Conservation (phyloP, 192 early-diverging fungal genomes). For the Mortierella hygrophila region DNA sequence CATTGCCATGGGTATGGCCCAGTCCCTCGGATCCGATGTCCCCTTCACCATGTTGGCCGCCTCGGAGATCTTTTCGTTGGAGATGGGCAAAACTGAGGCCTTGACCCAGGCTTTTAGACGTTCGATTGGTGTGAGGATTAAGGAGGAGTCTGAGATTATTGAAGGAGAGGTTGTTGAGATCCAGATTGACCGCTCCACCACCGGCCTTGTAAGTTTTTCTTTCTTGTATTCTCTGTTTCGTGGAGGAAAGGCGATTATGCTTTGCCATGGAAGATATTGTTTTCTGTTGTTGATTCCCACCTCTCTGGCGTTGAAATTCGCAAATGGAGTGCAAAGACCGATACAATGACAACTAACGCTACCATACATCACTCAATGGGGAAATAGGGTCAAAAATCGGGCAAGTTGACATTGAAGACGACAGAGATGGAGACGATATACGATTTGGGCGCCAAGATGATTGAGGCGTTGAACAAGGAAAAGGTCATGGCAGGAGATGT, state of each 20-base stretch:
- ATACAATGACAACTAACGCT: no score
- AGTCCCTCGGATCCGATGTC: constrained; percentile 93
- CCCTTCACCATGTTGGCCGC: constrained; percentile 98
- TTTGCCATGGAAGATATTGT: no score
- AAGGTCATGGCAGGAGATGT: constrained; percentile 98
- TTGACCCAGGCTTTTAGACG: constrained; percentile 97
- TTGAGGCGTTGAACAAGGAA: constrained; percentile 96
- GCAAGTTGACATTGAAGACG: constrained; percentile 98
- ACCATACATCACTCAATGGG: neutral
- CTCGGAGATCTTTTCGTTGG: constrained; percentile 98
- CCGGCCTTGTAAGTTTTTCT: constrained; percentile 76
- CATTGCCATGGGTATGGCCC: constrained; percentile 99
- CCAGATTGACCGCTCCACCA: constrained; percentile 93
- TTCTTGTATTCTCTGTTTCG: neutral
- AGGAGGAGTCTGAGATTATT: constrained; percentile 98
- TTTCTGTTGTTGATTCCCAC: neutral
- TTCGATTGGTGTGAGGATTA: constrained; percentile 97
- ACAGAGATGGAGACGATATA: constrained; percentile 99
- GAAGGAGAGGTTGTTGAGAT: constrained; percentile 99
- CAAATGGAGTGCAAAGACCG: no score
- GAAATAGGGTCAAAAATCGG: constrained; percentile 88
- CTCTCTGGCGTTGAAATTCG: neutral
- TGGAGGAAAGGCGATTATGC: neutral
- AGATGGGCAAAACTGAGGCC: constrained; percentile 99
- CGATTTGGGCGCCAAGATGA: constrained; percentile 99